These are phyloP conservation scores for Spiraea crenata DNA, from an alignment of 331 rosid species.

Conservation along the genomic window DNA sequence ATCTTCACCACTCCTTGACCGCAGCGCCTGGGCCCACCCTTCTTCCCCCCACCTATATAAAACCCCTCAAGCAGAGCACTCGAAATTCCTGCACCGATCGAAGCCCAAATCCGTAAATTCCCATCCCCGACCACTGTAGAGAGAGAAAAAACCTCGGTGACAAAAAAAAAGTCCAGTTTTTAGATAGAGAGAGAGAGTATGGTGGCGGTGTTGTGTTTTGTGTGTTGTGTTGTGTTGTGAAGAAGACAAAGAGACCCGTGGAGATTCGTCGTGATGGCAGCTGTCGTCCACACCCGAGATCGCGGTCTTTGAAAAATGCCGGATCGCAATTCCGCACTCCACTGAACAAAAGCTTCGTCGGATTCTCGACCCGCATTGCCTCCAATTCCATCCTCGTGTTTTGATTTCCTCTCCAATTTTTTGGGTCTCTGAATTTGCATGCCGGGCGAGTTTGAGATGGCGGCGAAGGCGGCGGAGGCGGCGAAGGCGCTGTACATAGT, in stretches of 20 bases:
- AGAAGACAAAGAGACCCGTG: constrained; percentile 40
- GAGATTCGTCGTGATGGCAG: constrained; percentile 28
- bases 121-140: constrained; percentile 15
- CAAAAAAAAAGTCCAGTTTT: neutral
- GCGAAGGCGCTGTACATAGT: constrained; percentile 65
- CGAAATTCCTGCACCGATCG: neutral
- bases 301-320: constrained; percentile 35
- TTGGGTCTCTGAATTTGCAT: neutral
- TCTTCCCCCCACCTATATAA: neutral
- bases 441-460: neutral
- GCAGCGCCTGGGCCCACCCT: neutral
- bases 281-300: constrained; percentile 29
- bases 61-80: neutral
- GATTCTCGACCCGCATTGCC: constrained; percentile 21
- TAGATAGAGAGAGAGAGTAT: constrained; percentile 13
- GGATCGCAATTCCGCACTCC: constrained; percentile 19
- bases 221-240: neutral
- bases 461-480: constrained; percentile 51
- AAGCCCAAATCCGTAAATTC: constrained; percentile 40
- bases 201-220: neutral
- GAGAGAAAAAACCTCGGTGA: neutral
- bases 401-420: neutral
- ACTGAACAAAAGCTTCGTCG: neutral
- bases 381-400: neutral
- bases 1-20: neutral